Percentiles rank a stretch among this genome's conserved stretches.
Conservation (phyloP, 1,139 yeast genomes). For the Pichia sp. region DNA sequence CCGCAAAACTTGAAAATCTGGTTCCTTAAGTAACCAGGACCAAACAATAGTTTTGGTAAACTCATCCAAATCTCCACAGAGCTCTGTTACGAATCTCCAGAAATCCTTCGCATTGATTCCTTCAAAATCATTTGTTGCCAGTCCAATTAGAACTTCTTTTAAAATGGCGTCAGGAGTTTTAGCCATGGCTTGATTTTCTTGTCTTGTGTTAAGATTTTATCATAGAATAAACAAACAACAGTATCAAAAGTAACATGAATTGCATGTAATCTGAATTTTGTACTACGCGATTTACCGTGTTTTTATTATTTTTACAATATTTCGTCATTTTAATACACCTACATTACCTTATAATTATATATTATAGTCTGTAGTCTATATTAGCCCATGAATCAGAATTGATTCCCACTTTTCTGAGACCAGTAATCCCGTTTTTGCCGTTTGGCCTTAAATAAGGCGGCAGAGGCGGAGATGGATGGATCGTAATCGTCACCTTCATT, state of each 20-base stretch:
- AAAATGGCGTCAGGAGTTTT: neutral
- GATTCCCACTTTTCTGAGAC: conserved; percentile 34
- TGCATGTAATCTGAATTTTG: no score
- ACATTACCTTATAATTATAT: no score
- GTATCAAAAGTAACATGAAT: no score
- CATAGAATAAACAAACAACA: neutral
- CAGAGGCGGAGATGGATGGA: conserved; percentile 12
- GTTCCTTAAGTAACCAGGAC: conserved; percentile 30
- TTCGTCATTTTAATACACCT: no score
- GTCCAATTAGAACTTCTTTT: neutral
- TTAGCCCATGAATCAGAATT: conserved; percentile 10
- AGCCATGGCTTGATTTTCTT: neutral
- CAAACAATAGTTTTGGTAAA: conserved; percentile 30
- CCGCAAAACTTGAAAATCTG: conserved; percentile 16
- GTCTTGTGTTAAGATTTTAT: no score
- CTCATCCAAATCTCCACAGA: conserved; percentile 22
- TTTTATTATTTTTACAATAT: no score
- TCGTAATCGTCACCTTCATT: conserved; percentile 26
- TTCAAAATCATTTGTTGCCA: conserved; percentile 27
- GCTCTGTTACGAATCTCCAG: conserved; percentile 28
- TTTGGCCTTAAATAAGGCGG: conserved; percentile 3
- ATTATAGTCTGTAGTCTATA: no score
- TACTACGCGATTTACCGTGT: no score
- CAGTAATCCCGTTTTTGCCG: conserved; percentile 40
- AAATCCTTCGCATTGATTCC: conserved; percentile 28